Conservation (phyloP, 208 protist species). For the Phytomonas francai region DNA sequence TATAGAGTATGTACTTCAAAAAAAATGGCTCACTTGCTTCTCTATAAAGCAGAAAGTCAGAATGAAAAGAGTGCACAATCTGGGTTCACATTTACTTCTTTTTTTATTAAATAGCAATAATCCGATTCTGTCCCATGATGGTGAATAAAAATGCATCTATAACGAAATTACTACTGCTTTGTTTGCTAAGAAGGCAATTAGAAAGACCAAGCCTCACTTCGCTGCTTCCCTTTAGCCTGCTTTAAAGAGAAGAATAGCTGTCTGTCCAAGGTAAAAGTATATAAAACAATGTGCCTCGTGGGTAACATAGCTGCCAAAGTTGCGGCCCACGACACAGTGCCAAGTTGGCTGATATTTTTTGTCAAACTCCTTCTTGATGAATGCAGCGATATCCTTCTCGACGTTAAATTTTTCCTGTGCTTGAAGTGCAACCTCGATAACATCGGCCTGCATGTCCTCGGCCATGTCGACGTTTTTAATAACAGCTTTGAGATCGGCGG, state of each 20-base stretch:
- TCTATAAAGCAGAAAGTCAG: neutral
- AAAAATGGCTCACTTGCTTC: neutral
- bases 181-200: neutral
- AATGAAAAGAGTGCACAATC: neutral
- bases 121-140: neutral
- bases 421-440: slow-evolving; percentile 96
- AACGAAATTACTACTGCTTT: neutral
- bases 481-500: slow-evolving; percentile 77
- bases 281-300: slow-evolving; percentile 99
- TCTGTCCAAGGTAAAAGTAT: slow-evolving; percentile 99
- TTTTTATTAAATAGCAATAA: neutral
- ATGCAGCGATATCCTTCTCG: slow-evolving; percentile 99
- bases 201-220: neutral
- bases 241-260: slow-evolving; percentile 98
- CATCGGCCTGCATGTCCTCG: slow-evolving; percentile 97
- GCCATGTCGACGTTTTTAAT: slow-evolving; percentile 96
- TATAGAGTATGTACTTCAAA: neutral
- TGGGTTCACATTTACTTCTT: neutral
- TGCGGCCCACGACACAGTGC: slow-evolving; percentile 99
- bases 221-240: slow-evolving; percentile 40
- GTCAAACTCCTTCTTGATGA: slow-evolving; percentile 99
- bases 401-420: slow-evolving; percentile 99
- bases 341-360: slow-evolving; percentile 99
- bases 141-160: neutral
- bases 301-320: slow-evolving; percentile 99